These are phyloP conservation scores for Tulasnella sp. DNA, from an alignment of 768 basidiomycete species.

Conservation along the genomic window DNA sequence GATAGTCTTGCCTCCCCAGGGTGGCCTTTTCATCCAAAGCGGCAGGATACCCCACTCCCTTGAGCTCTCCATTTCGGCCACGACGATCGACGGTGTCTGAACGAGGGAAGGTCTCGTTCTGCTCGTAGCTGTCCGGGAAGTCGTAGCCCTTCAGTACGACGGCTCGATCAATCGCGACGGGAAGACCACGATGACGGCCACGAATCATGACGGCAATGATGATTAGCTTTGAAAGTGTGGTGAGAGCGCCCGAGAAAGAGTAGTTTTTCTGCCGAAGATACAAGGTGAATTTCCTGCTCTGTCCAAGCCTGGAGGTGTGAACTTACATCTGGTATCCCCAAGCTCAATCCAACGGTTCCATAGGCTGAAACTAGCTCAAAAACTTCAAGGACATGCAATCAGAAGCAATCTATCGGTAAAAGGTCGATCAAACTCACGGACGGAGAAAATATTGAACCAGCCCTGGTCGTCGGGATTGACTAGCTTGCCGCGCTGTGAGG, in stretches of 20 bases:
- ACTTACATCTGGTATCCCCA: conserved; percentile 81
- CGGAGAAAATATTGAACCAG: conserved; percentile 86
- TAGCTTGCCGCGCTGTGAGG: conserved; percentile 59
- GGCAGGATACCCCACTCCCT: background rate
- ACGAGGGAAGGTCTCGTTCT: conserved; percentile 11
- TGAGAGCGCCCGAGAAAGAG: conserved; percentile 78
- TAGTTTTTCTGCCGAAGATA: conserved; percentile 65
- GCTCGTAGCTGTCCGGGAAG: conserved; percentile 32
- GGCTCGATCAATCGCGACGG: conserved; percentile 86
- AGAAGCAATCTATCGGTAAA: no score
- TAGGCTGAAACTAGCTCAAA: conserved; percentile 90
- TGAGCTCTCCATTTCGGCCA: conserved; percentile 8
- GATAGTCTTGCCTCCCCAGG: background rate
- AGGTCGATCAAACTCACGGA: conserved; percentile 54
- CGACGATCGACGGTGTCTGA: conserved; percentile 8
- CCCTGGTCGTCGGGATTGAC: conserved; percentile 54
- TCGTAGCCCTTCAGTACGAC: conserved; percentile 57
- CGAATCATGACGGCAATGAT: conserved; percentile 90
- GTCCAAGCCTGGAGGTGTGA: conserved; percentile 17
- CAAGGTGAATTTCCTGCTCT: conserved; percentile 27
- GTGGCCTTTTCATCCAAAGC: background rate
- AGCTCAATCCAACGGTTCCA: conserved; percentile 85
- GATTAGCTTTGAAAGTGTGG: conserved; percentile 83
- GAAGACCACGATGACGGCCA: conserved; percentile 86
- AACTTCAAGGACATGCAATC: conserved; percentile 46